Evolutionary conservation across 441 rosid species (phyloP).

Genomic region (Metrosideros polymorpha): DNA sequence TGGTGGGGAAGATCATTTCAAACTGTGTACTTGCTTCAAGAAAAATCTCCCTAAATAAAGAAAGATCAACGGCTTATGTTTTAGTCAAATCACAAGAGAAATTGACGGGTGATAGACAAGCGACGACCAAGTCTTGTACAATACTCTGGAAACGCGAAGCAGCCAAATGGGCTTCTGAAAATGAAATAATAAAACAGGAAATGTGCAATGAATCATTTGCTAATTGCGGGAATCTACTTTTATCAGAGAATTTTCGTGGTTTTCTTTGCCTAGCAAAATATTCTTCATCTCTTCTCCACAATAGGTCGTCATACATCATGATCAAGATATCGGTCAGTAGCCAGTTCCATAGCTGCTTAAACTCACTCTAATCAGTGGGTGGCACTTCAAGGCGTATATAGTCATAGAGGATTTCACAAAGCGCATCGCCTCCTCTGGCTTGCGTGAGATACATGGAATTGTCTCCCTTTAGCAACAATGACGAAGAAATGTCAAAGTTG

Average conservation of each 20-base stretch:
- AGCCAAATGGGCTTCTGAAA: neutral
- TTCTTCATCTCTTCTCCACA: neutral
- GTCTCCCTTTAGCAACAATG: conserved; percentile 21
- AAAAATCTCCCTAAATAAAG: neutral
- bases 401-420: conserved; percentile 26
- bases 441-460: conserved; percentile 20
- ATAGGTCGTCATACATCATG: neutral
- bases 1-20: neutral
- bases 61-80: neutral
- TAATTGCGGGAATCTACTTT: neutral
- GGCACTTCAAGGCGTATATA: conserved; percentile 28
- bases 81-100: neutral
- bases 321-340: neutral
- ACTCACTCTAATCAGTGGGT: neutral
- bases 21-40: neutral
- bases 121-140: neutral
- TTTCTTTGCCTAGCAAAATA: neutral
- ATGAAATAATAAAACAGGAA: neutral
- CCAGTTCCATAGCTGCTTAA: neutral
- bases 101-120: neutral
- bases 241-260: neutral
- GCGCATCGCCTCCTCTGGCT: conserved; percentile 24
- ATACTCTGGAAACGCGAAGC: neutral
- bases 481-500: conserved; percentile 11
- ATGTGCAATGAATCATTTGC: neutral